A percentile compares a stretch with the other conserved stretches of the same genome.
Conservation (phyloP, 2,329 filamentous ascomycete species). For the Colletotrichum sp. region DNA sequence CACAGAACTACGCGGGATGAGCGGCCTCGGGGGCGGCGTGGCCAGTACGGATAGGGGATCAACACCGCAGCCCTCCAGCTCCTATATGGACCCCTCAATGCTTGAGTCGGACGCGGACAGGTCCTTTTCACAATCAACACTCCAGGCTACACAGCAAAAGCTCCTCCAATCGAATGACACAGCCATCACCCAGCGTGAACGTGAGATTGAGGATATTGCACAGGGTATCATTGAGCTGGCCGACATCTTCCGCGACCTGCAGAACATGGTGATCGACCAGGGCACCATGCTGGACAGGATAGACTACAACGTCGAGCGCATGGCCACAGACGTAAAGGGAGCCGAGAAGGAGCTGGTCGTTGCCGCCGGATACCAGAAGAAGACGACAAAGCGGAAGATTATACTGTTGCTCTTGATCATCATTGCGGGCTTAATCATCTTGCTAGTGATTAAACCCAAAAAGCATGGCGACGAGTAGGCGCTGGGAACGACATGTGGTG, state of each 20-base stretch:
- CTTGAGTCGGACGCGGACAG: constrained; percentile 94
- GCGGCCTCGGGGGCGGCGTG: constrained; percentile 59
- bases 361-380: constrained; percentile 87
- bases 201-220: constrained; percentile 97
- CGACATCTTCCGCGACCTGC: constrained; percentile 95
- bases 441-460: constrained; percentile 82
- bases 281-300: constrained; percentile 92
- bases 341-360: constrained; percentile 92
- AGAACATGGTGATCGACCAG: constrained; percentile 93
- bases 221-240: constrained; percentile 97
- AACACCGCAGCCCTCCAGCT: constrained; percentile 51
- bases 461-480: constrained; percentile 35
- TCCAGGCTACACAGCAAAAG: constrained; percentile 78
- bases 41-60: constrained; percentile 55
- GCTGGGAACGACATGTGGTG: not conserved
- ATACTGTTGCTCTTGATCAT: constrained; percentile 87
- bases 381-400: constrained; percentile 88
- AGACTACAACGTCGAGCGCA: constrained; percentile 97
- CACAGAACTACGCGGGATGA: constrained; percentile 76
- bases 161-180: constrained; percentile 78
- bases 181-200: constrained; percentile 88
- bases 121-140: constrained; percentile 86
- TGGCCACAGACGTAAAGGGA: constrained; percentile 90
- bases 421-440: constrained; percentile 85
- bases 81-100: constrained; percentile 83